Percentiles rank a stretch among this genome's conserved stretches.
These are phyloP conservation scores for Geranium incanum DNA, from an alignment of 441 rosid species.

Conservation along the genomic window DNA sequence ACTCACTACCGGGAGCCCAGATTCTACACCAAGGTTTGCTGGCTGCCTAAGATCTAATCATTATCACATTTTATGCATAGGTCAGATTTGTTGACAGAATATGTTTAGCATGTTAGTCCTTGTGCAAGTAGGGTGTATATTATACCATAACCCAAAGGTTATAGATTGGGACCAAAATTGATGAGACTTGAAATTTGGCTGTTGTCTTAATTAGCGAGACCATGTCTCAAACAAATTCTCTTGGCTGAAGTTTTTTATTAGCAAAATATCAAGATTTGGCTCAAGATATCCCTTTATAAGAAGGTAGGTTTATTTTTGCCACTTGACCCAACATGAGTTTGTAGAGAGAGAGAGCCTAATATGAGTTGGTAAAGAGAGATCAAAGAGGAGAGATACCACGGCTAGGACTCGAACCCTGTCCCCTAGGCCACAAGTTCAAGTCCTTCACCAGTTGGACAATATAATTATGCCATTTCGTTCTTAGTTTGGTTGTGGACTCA, in stretches of 20 bases:
- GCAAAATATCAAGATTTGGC: no score
- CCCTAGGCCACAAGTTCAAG: no score
- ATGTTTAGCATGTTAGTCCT: background rate
- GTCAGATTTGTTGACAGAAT: slow-evolving; percentile 9
- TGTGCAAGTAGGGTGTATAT: background rate
- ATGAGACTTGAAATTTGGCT: background rate
- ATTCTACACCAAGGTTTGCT: slow-evolving; percentile 73
- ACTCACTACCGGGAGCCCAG: slow-evolving; percentile 95
- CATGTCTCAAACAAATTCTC: background rate
- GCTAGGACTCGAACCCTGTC: no score
- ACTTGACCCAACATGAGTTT: no score
- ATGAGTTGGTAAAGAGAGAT: no score
- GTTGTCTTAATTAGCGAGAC: background rate
- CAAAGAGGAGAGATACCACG: no score
- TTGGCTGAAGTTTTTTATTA: background rate
- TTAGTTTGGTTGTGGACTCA: background rate
- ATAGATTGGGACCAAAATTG: background rate
- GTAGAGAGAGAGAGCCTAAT: no score
- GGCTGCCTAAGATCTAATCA: background rate
- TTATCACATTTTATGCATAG: background rate
- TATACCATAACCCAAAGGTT: background rate
- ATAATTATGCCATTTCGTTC: background rate
- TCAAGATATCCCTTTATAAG: no score
- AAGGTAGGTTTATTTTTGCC: no score
- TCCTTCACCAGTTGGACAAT: no score